phyloP scores from a whole-genome alignment of 1,284 basidiomycete species.

The Puccinia triticina region DNA sequence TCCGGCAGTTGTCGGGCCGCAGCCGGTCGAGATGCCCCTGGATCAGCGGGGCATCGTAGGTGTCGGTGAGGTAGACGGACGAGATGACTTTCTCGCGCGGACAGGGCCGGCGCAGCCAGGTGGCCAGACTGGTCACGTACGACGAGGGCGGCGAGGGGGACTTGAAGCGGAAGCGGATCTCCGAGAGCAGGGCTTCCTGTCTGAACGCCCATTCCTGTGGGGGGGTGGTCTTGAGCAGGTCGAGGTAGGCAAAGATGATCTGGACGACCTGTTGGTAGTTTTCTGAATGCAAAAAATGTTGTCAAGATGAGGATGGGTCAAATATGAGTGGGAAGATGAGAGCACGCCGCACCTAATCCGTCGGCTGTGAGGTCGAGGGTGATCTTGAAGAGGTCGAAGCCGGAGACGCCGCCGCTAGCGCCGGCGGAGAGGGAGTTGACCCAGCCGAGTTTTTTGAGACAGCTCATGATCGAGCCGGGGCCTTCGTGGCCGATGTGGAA shows the following conservation, averaged over 20 bases:
- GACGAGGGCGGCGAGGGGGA: slow-evolving; percentile 79
- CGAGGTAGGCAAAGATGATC: slow-evolving; percentile 82
- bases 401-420: slow-evolving; percentile 69
- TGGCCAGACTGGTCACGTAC: slow-evolving; percentile 78
- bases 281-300: slow-evolving; percentile 62
- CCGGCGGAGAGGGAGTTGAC: slow-evolving; percentile 77
- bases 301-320: background rate
- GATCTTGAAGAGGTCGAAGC: slow-evolving; percentile 87
- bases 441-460: slow-evolving; percentile 91
- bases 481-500: slow-evolving; percentile 97
- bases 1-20: slow-evolving; percentile 69
- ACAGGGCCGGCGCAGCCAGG: slow-evolving; percentile 76
- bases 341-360: slow-evolving; percentile 70
- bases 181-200: slow-evolving; percentile 75
- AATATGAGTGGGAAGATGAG: slow-evolving; percentile 6
- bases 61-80: slow-evolving; percentile 73
- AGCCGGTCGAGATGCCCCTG: slow-evolving; percentile 70
- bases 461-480: slow-evolving; percentile 85
- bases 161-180: slow-evolving; percentile 81
- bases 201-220: slow-evolving; percentile 76
- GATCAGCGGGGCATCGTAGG: slow-evolving; percentile 75
- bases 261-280: slow-evolving; percentile 76
- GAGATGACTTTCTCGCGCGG: slow-evolving; percentile 79
- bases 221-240: slow-evolving; percentile 71
- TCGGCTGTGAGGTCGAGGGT: slow-evolving; percentile 79